Evolutionary conservation across 1,284 basidiomycete genomes (phyloP).

Genomic region (Ustilago sp.): DNA sequence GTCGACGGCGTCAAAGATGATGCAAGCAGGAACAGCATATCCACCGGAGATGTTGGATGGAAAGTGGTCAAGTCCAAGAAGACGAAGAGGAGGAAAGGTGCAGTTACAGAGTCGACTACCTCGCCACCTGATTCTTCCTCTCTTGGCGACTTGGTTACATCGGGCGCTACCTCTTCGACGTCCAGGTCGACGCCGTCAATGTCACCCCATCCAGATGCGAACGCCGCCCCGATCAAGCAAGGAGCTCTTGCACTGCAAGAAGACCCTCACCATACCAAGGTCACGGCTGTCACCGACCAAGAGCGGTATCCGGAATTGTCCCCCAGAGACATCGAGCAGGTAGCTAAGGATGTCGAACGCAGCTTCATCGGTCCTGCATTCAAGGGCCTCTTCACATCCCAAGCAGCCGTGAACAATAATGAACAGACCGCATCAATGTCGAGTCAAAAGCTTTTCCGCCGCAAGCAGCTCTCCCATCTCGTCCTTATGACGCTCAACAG

Average conservation of each 20-base stretch:
- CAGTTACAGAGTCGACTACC: not conserved
- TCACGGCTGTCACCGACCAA: not conserved
- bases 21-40: not conserved
- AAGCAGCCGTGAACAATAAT: not conserved
- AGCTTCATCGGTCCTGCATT: conserved; percentile 62
- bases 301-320: conserved; percentile 13
- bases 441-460: conserved; percentile 17
- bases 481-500: conserved; percentile 78
- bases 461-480: conserved; percentile 53
- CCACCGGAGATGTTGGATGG: conserved; percentile 24
- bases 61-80: conserved; percentile 41
- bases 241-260: not conserved
- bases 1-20: too few species aligned
- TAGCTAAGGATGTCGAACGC: conserved; percentile 64
- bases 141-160: not conserved
- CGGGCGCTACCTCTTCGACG: not conserved
- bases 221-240: not conserved
- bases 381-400: conserved; percentile 7
- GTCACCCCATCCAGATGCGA: not conserved
- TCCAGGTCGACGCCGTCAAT: not conserved
- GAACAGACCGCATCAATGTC: not conserved
- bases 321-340: conserved; percentile 60
- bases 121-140: conserved; percentile 11
- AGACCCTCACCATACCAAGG: not conserved
- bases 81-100: conserved; percentile 14